A percentile compares a stretch with the other conserved stretches of the same genome.
Conservation (phyloP, 192 early-diverging fungal genomes). For the Coemansia sp. region DNA sequence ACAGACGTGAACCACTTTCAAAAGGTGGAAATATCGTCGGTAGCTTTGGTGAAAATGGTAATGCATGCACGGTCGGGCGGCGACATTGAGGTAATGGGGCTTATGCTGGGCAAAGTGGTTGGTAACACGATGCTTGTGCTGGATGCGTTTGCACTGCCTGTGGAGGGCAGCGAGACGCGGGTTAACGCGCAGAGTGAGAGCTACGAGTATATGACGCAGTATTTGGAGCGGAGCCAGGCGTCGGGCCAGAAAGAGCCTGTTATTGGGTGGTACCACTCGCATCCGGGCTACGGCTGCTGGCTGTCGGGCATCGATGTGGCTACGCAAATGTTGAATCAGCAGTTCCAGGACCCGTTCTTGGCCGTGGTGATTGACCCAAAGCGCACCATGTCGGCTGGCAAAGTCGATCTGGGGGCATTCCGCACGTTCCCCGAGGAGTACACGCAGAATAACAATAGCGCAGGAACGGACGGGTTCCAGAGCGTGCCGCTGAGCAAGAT, state of each 20-base stretch:
- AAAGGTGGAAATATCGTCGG: slow-evolving; percentile 88
- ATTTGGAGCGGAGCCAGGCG: slow-evolving; percentile 79
- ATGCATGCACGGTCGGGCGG: slow-evolving; percentile 99
- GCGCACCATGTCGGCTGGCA: slow-evolving; percentile 93
- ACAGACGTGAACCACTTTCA: slow-evolving; percentile 64
- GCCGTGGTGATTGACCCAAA: slow-evolving; percentile 98
- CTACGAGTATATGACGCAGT: slow-evolving; percentile 98
- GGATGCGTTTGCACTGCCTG: slow-evolving; percentile 96
- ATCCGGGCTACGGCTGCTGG: slow-evolving; percentile 99
- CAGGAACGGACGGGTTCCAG: slow-evolving; percentile 25
- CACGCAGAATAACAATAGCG: slow-evolving; percentile 2
- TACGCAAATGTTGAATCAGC: slow-evolving; percentile 94
- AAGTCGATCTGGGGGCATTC: slow-evolving; percentile 98
- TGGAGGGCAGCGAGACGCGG: slow-evolving; percentile 97
- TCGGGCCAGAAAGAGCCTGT: slow-evolving; percentile 89
- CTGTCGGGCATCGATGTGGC: slow-evolving; percentile 96
- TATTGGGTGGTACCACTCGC: slow-evolving; percentile 98
- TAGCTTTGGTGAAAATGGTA: slow-evolving; percentile 98
- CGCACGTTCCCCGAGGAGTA: slow-evolving; percentile 86
- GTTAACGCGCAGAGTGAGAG: slow-evolving; percentile 91
- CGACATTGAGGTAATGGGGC: slow-evolving; percentile 94
- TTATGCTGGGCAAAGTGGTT: slow-evolving; percentile 93
- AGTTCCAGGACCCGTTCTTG: slow-evolving; percentile 90
- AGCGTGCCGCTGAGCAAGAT: slow-evolving; percentile 87
- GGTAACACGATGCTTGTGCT: slow-evolving; percentile 90